A percentile compares a stretch with the other conserved stretches of the same genome.
These are phyloP conservation scores for Globisporangium spiculum DNA, from an alignment of 352 stramenopile species.

Conservation along the genomic window DNA sequence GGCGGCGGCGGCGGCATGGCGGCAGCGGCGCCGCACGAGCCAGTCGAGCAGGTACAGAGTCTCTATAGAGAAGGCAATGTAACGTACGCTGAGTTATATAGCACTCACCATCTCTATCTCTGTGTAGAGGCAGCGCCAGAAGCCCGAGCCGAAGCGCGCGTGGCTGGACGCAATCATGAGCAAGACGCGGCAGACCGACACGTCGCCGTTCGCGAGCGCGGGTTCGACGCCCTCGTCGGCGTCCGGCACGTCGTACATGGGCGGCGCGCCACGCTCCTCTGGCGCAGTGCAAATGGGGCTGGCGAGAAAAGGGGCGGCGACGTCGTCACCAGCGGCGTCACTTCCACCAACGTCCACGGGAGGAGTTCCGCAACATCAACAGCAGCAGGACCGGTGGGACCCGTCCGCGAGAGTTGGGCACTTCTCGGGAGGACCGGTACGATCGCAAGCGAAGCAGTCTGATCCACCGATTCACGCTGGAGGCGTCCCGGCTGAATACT, in stretches of 20 bases:
- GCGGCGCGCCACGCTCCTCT: neutral
- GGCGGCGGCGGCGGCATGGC: conserved; percentile 1
- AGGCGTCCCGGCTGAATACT: conserved; percentile 3
- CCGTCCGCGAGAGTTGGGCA: neutral
- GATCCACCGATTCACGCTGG: neutral
- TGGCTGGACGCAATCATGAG: conserved; percentile 78
- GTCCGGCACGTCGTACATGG: neutral
- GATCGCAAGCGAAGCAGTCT: neutral
- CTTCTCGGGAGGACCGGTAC: neutral
- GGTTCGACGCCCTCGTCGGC: conserved; percentile 16
- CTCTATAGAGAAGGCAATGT: neutral
- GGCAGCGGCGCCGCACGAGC: conserved; percentile 1
- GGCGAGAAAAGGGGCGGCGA: neutral
- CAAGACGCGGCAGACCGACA: conserved; percentile 38
- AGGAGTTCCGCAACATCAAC: conserved; percentile 4
- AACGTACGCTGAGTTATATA: neutral
- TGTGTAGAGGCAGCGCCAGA: conserved; percentile 16
- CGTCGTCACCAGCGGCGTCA: neutral
- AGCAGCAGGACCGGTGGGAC: conserved; percentile 15
- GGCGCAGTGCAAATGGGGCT: neutral
- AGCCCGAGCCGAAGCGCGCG: conserved; percentile 48
- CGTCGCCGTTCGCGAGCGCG: conserved; percentile 10
- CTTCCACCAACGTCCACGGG: neutral
- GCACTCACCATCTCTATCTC: neutral
- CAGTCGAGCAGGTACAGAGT: conserved; percentile 6